Evolutionary conservation across 805 yeast species (phyloP), one percentile per base, ranked within the genome.

Genomic region (Candida maris): DNA sequence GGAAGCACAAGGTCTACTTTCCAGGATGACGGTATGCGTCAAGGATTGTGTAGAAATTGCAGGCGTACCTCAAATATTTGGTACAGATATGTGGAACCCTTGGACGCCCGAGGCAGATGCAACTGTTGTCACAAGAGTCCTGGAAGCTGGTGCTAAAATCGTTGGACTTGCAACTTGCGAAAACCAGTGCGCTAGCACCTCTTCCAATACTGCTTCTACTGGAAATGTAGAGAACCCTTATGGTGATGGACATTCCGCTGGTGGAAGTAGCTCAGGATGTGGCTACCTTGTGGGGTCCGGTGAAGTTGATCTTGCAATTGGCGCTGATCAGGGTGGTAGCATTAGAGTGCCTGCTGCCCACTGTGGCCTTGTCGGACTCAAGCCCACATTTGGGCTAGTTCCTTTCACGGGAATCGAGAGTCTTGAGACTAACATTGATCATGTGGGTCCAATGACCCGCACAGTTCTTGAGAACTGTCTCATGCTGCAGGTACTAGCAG

Each of bases 261-360:
- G 80, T 6, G 80, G 79, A 4, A 68, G 75, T 8, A 68, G 75
- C 17, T 75, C 78, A 6, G 80, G 79, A 1, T 68, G 42, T 19
- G 51, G 51, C 19, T 41, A 44, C 22, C 59, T 71, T 3, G 73
- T 75, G 12, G 73, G 77, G 4, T 65, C 66, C 1, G 67, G 63
- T 1, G 46, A 65, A 30, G 70, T 67, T 13, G 70, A 65, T 34
- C 64, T 72, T 45, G 50, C 68, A 14, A 48, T 54, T n/a, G 51
- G 51, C 8, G 48, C 46, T 16, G 51, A 46, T 22, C 51, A 75
- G 6, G 77, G 77, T 2, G 77, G 77, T 2, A 66, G 73, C 5
- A 69, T 72, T 10, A 54, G 77, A 27, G 58, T 67, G 30, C 77
- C 77, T 4, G 73, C 74, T 29, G 53, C 52, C 12, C 45, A 46